Percentiles rank a stretch among this genome's conserved stretches.
phyloP scores from a whole-genome alignment of 2,329 filamentous ascomycete species.

The Ascomycota sp. region DNA sequence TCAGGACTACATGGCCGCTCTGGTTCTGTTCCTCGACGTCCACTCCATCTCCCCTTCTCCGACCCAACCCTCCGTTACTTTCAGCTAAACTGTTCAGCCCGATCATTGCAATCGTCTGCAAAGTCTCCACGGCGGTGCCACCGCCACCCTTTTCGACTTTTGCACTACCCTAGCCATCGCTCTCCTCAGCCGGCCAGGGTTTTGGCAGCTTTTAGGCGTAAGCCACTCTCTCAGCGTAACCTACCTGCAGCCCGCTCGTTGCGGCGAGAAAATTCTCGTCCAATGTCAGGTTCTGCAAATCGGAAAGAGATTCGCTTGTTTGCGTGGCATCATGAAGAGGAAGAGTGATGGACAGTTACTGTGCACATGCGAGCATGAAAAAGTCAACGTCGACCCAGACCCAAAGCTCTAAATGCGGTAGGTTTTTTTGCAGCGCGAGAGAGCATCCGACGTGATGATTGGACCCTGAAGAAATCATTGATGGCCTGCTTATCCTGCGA shows the following conservation, averaged over 20 bases:
- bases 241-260: slow-evolving; percentile 41
- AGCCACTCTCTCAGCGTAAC: slow-evolving; percentile 45
- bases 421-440: too few relatives aligned
- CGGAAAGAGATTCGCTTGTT: slow-evolving; percentile 30
- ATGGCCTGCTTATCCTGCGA: too few relatives aligned
- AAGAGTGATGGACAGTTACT: slow-evolving; percentile 30
- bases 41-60: slow-evolving; percentile 12
- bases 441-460: too few relatives aligned
- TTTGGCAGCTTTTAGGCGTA: slow-evolving; percentile 42
- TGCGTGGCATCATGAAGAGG: slow-evolving; percentile 33
- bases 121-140: slow-evolving; percentile 42
- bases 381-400: slow-evolving; percentile 35
- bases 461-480: too few relatives aligned
- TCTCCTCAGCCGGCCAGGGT: slow-evolving; percentile 34
- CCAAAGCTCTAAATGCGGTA: slow-evolving; percentile 8
- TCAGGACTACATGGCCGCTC: slow-evolving; percentile 23
- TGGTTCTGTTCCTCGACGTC: slow-evolving; percentile 21
- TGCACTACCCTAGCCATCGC: slow-evolving; percentile 39
- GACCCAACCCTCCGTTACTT: slow-evolving; percentile 19
- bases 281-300: slow-evolving; percentile 36
- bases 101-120: slow-evolving; percentile 30
- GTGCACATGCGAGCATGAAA: slow-evolving; percentile 42
- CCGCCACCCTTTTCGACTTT: slow-evolving; percentile 46
- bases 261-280: slow-evolving; percentile 28
- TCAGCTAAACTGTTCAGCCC: slow-evolving; percentile 27